These are phyloP conservation scores for Fusarium mangiferae DNA, from an alignment of 2,329 filamentous ascomycete species.

Conservation along the genomic window DNA sequence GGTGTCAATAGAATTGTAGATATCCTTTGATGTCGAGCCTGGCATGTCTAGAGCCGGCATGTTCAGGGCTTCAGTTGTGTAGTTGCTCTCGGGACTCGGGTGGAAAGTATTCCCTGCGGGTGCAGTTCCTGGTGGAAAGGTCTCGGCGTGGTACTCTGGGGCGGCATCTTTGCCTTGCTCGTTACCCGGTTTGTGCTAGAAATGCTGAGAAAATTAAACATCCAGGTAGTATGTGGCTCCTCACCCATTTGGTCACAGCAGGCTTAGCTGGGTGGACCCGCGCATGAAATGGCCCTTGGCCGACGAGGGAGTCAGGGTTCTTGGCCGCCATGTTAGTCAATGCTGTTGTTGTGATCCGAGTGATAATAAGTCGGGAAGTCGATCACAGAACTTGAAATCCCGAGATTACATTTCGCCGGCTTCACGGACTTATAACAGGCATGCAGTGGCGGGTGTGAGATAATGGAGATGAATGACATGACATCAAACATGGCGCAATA, in stretches of 20 bases:
- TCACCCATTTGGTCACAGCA: background rate
- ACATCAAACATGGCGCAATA: background rate
- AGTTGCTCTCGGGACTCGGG: background rate
- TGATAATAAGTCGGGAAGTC: no score
- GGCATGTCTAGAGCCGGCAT: background rate
- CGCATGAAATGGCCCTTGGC: background rate
- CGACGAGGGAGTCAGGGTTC: background rate
- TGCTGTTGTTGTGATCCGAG: background rate
- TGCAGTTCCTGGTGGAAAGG: background rate
- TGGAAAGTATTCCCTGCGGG: background rate
- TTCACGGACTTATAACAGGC: background rate
- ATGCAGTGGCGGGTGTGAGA: no score
- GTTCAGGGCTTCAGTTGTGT: background rate
- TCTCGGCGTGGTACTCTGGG: background rate
- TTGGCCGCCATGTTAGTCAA: background rate
- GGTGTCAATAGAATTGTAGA: background rate
- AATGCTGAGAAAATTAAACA: no score
- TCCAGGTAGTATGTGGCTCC: no score
- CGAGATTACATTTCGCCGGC: background rate
- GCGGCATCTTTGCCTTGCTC: background rate
- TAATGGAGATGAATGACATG: background rate
- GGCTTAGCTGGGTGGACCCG: background rate
- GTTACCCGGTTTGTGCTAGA: background rate
- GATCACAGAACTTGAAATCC: rapidly evolving
- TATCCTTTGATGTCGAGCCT: background rate